These are phyloP conservation scores for Rhizopogon rudus DNA, from an alignment of 768 basidiomycete genomes.

Conservation along the genomic window DNA sequence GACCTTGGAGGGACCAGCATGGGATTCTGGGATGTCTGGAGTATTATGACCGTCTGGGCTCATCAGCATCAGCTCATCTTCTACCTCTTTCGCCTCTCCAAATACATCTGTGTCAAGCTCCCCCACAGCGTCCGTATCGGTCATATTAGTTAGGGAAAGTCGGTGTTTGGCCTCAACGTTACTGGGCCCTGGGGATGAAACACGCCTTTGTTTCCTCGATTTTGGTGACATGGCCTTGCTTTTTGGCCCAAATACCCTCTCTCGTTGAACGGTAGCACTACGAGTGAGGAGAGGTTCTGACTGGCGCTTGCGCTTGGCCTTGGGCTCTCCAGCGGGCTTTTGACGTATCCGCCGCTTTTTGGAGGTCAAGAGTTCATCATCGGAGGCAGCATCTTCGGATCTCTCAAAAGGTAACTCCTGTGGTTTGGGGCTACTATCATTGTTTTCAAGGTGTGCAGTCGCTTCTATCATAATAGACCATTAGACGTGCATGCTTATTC, in stretches of 20 bases:
- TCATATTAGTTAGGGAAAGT: conserved; percentile 19
- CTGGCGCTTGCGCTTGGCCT: conserved; percentile 5
- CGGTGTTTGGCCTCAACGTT: conserved; percentile 13
- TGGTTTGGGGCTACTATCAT: conserved; percentile 9
- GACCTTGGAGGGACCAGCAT: neutral
- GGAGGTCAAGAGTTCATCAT: conserved; percentile 11
- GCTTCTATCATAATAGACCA: conserved; percentile 5
- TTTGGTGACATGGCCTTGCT: neutral
- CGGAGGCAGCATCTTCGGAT: conserved; percentile 4
- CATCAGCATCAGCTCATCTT: conserved; percentile 25
- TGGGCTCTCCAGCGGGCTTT: neutral
- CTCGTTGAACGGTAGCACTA: neutral
- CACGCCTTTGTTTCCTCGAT: conserved; percentile 19
- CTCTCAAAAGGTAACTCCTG: conserved; percentile 3
- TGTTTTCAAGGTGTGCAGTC: conserved; percentile 13
- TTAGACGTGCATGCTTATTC: neutral
- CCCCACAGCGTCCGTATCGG: conserved; percentile 29
- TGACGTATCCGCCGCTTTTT: conserved; percentile 23
- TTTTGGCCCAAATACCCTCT: conserved; percentile 4
- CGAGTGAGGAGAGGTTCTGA: neutral
- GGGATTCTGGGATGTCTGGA: neutral
- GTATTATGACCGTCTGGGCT: conserved; percentile 17
- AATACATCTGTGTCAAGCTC: conserved; percentile 30
- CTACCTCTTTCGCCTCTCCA: conserved; percentile 32
- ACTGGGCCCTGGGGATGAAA: conserved; percentile 23